Evolutionary conservation across 164 flowering plant species (phyloP), one percentile per base, ranked within the genome.

Genomic region (Chloranthus sessilifolius): DNA sequence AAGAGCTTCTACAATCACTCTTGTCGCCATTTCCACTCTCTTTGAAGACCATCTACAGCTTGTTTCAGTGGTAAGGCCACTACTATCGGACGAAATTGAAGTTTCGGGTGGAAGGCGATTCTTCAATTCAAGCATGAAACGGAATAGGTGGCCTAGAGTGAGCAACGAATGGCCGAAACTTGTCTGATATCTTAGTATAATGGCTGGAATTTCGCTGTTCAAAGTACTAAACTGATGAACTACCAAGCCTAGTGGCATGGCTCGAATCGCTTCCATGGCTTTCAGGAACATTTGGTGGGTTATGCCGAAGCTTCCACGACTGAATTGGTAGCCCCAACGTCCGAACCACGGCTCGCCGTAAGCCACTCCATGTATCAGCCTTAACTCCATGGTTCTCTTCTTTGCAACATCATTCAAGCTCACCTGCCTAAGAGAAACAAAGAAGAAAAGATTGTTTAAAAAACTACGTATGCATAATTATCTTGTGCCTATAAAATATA

Each of bases 21-120:
- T 37, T 2, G 75, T 80, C 0, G 97, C 99, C 89, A 80, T 85
- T 48, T 94, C 95, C 3, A 94, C 73, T 2, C 99, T 69, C 59
- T 89, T 94, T 0, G 75, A 64, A 1, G 99, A 89, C 99, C 99
- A 94, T 57, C 99, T 55, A 37, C 92, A 86, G 4, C 68, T 51
- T 0, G 71, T 63, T n/a, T 79, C 92, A 14, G 70, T 49, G 15
- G 63, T 5, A 28, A 56, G 63, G 26, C 12, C 72, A 5, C 47
- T 10, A 5, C 22, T 26, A 4, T 16, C 28, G 7, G 58, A 14
- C 8, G 27, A 14, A 1, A 12, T 4, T 2, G 26, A 20, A 22
- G 48, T 61, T 16, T 80, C 86, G 15, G 53, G 70, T 0, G 82
- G 85, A 7, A 94, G 73, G 12, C 65, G 64, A 14, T 61, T 37